Base-by-base conservation (phyloP, 2,329 filamentous ascomycete genomes). In the Neoascochyta sp. region DNA sequence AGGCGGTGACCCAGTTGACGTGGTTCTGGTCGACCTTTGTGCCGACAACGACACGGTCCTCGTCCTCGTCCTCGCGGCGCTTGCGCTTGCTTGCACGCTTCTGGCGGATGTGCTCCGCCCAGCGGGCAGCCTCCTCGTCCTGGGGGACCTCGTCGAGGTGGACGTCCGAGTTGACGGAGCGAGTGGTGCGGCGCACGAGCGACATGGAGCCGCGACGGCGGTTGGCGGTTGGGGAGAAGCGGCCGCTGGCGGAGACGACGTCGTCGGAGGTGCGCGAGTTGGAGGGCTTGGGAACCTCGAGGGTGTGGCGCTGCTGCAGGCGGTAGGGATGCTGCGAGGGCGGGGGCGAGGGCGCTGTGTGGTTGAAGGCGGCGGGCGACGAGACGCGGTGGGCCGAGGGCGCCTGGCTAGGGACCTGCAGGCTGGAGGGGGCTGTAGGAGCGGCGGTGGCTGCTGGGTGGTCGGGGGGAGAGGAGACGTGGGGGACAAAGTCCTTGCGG, bases 1-100 rank as follows among this genome's bases (percentile, higher is more conserved):
- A 98, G 36, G 92, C 92, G 2, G 88, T 95, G 24, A 94, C 88
- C 81, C 86, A 98, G 64, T 96, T 96, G 47, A 87, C 85, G 63
- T 98, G 92, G 54, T 86, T 85, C 69, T 96, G 89, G 60, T 98
- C 92, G 29, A 98, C 92, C 68, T 95, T 96, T 36, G 87, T 98
- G 37, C 92, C 92, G 11, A 98, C 89, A 17, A 96, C 76, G 7
- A 98, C 90, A 16, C 76, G 67, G 41, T 89, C 80, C 52, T 96
- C 90, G 39, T 96, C 92, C 45, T 95, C 88, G 49, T 95, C 83
- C 42, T 95, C 89, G 54, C 81, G 83, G 48, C 81, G 76, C 63
- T 80, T 84, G 59, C 85, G 77, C 69, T 89, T 92, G 62, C 83
- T 93, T 6, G 89, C 89, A 42, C 90, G 74, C 67, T 93, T 95